Base-by-base conservation (phyloP, 2,329 filamentous ascomycete species). In the Fusarium devonianum region DNA sequence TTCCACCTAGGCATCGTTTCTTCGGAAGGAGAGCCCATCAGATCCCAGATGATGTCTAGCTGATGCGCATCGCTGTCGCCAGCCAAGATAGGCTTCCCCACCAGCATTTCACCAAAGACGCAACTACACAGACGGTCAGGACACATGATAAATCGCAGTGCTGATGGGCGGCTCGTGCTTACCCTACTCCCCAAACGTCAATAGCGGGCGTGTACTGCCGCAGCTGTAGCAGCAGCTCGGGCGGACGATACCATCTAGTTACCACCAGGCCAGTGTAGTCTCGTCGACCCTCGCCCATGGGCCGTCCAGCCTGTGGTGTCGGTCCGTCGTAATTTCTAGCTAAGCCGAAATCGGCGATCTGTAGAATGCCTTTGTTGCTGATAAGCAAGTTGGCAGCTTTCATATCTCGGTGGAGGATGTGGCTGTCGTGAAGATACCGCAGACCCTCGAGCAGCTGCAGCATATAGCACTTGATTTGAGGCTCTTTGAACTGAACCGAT, bases 391-490 rank as follows among this genome's bases (percentile, higher is more conserved):
- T 99, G 67, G 94, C 94, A 2, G 94, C 94, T 76, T 99, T 99
- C 92, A 99, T 97, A 67, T 99, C 94, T 69, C 94, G 87, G 70
- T 99, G 94, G 17, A 99, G 78, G 58, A 99, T 97, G 65, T 88
- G 83, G 67, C 82, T 90, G 56, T 92, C 89, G 75, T 99, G 94
- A 32, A 99, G 80, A 73, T 97, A 99, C 56, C 85, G 83, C 26
- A 97, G 79, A 3, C 94, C 94, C 67, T 96, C 88, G 39, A 99
- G 83, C 21, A 99, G 81, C 71, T 99, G 94, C 51, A 94, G 77
- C 83, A 99, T 87, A 73, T 99, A 99, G 76, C 94, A 99, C 73
- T 99, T 99, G 73, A 97, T 96, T 70, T 97, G 92, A 4, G 90
- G 82, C 67, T 92, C 87, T 37, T 88, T 89, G 66, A 99, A 93